Evolutionary conservation across 257 asterid species (phyloP).

Genomic region (Capsicum chinense): DNA sequence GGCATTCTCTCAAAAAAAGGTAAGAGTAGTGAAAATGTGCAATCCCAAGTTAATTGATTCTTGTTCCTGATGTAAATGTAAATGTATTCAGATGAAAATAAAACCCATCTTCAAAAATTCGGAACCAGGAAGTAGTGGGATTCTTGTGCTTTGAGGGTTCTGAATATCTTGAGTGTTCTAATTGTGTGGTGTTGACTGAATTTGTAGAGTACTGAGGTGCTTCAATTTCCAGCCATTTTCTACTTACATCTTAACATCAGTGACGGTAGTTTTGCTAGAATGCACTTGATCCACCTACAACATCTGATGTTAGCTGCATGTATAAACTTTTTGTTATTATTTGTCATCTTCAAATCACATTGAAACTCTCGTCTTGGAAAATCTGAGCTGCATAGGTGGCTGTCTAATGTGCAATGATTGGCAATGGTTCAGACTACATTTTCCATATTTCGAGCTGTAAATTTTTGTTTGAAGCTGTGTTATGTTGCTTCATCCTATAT

Average conservation of each 20-base stretch:
- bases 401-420: neutral
- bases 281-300: too few species aligned
- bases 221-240: constrained; percentile 21
- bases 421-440: neutral
- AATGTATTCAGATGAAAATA: neutral
- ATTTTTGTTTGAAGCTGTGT: constrained; percentile 22
- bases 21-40: neutral
- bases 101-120: neutral
- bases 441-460: neutral
- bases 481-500: constrained; percentile 33
- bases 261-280: neutral
- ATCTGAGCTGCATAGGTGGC: neutral
- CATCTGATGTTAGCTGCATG: constrained; percentile 6
- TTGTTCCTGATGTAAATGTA: constrained; percentile 5
- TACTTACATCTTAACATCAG: neutral
- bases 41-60: neutral
- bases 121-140: constrained; percentile 17
- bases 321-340: neutral
- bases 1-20: neutral
- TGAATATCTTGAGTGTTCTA: constrained; percentile 13
- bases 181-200: neutral
- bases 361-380: neutral
- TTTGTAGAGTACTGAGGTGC: neutral
- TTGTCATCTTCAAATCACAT: neutral
- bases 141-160: constrained; percentile 23